A percentile compares a stretch with the other conserved stretches of the same genome.
Evolutionary conservation across 2,329 filamentous ascomycete species (phyloP).

Genomic region (Fusarium anguioides): DNA sequence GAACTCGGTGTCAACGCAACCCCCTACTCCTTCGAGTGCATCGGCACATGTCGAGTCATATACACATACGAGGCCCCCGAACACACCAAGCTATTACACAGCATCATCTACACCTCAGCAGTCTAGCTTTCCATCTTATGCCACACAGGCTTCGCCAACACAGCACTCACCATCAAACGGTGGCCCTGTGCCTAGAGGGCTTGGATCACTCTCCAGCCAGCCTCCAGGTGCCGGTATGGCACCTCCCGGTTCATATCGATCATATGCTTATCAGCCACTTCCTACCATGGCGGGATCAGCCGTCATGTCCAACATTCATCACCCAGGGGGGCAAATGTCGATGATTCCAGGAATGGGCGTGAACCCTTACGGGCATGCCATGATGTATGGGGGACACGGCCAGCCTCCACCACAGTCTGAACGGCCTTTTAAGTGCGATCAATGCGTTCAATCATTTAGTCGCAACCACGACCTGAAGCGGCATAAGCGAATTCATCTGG

Average conservation of each 20-base stretch:
- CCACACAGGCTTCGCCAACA: constrained; percentile 49
- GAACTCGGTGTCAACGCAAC: constrained; percentile 52
- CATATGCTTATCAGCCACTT: constrained; percentile 63
- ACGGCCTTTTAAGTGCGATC: constrained; percentile 92
- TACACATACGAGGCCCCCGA: constrained; percentile 60
- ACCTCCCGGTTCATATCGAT: constrained; percentile 64
- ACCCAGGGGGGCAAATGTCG: constrained; percentile 77
- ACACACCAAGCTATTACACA: constrained; percentile 72
- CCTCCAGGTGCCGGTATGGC: constrained; percentile 48
- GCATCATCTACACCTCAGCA: constrained; percentile 61
- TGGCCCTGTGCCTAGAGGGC: constrained; percentile 52
- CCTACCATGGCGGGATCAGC: constrained; percentile 73
- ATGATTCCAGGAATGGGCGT: constrained; percentile 72
- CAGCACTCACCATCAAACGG: constrained; percentile 61
- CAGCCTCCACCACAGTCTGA: constrained; percentile 70
- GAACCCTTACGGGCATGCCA: constrained; percentile 65
- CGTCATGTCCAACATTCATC: constrained; percentile 82
- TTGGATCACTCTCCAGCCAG: constrained; percentile 49
- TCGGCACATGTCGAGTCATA: constrained; percentile 70
- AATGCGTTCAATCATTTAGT: constrained; percentile 94
- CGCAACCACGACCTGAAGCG: constrained; percentile 96
- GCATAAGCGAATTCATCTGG: constrained; percentile 93
- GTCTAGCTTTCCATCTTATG: constrained; percentile 57
- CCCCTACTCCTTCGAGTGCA: constrained; percentile 61
- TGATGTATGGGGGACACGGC: constrained; percentile 68